A percentile compares a stretch with the other conserved stretches of the same genome.
Evolutionary conservation across 1,139 yeast species (phyloP).

Genomic region (Suhomyces bokatorum): DNA sequence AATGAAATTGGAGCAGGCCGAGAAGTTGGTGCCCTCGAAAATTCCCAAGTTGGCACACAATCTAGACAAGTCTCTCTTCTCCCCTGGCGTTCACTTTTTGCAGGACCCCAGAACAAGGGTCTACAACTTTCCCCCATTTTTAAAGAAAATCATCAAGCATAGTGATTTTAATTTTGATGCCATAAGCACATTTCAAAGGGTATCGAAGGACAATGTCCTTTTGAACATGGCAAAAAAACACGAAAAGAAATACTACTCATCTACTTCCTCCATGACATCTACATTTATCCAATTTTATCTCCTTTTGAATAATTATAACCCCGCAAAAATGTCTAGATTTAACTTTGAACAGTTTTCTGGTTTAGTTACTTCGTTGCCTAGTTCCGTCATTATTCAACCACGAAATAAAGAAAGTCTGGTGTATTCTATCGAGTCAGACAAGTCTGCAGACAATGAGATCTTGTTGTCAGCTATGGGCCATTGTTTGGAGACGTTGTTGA

Average conservation of each 20-base stretch:
- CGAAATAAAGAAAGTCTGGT: conserved; percentile 36
- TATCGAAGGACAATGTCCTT: conserved; percentile 57
- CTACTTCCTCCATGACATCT: conserved; percentile 87
- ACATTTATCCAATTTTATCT: conserved; percentile 74
- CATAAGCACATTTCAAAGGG: conserved; percentile 59
- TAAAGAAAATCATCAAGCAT: conserved; percentile 63
- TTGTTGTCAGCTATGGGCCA: conserved; percentile 79
- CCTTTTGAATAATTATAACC: conserved; percentile 55
- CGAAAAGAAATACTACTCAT: conserved; percentile 57
- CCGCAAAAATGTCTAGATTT: conserved; percentile 26
- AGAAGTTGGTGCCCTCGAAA: conserved; percentile 24
- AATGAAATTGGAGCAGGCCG: conserved; percentile 21
- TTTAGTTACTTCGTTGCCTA: conserved; percentile 34
- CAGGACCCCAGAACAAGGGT: conserved; percentile 76
- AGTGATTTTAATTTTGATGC: conserved; percentile 66
- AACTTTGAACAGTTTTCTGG: conserved; percentile 40
- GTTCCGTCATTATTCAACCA: conserved; percentile 44
- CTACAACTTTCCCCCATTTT: conserved; percentile 64
- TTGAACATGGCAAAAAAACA: conserved; percentile 51
- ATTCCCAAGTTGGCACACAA: conserved; percentile 56
- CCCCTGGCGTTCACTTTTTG: conserved; percentile 81
- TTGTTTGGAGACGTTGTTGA: conserved; percentile 70
- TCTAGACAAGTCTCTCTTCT: conserved; percentile 67
- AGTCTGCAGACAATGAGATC: conserved; percentile 65
- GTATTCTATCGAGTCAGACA: conserved; percentile 72